Evolutionary conservation across 2,329 filamentous ascomycete genomes (phyloP), one percentile per base, ranked within the genome.

Genomic region (Monosporascus ibericus): DNA sequence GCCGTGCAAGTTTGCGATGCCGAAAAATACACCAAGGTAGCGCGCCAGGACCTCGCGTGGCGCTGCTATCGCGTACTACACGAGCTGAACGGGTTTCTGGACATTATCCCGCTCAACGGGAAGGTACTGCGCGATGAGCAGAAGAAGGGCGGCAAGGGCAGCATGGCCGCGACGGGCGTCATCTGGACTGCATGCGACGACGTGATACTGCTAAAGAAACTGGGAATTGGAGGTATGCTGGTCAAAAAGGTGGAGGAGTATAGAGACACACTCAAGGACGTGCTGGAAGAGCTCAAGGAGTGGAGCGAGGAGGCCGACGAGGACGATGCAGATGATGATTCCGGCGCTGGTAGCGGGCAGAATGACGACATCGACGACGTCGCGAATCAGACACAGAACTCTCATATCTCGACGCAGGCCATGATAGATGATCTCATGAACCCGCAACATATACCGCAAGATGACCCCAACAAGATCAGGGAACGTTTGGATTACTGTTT

Each of bases 131-230:
- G 71, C 0, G 70, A 74, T 14, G 72, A 71, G 36, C 72, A 77
- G 56, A 79, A 78, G 57, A 74, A 73, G 48, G 72, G 74, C 3
- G 63, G 65, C 5, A 65, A 76, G 56, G 78, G 79, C 4, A 82
- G 78, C 64, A 73, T 85, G 50, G 78, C 81, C 6, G 75, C 82
- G 2, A 94, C 91, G 0, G 91, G 90, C 11, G 77, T 91, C 5
- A 73, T 95, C 2, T 96, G 92, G 92, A 82, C 88, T 51, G 81
- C 85, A 6, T 96, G 92, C 63, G 92, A 96, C 69, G 78, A 81
- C 7, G 66, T 95, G 17, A 72, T 83, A 3, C 75, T 76, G 8
- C 71, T 95, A 39, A 80, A 84, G 48, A 76, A 75, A 6, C 71
- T 84, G 24, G 91, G 90, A 0, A 79, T 95, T 5, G 81, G 80